Conservation (phyloP, 257 asterid species). For the Lycium barbarum region DNA sequence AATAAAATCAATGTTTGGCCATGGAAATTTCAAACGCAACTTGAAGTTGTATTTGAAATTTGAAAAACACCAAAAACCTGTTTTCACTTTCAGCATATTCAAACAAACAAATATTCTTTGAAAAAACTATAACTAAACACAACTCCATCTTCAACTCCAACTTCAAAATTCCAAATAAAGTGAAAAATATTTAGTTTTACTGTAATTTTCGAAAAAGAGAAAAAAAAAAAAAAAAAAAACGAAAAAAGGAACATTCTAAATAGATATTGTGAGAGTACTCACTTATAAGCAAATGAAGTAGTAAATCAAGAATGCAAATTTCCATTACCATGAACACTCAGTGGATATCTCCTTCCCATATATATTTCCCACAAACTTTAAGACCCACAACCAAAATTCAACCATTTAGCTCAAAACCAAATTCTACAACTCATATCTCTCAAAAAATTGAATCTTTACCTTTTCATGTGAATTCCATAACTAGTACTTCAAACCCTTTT, state of each 20-base stretch:
- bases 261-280: neutral
- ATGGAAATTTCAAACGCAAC: no score
- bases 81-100: no score
- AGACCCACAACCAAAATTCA: constrained; percentile 23
- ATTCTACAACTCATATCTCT: constrained; percentile 14
- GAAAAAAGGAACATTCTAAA: neutral
- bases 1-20: no score
- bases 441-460: constrained; percentile 50
- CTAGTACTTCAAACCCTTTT: constrained; percentile 89
- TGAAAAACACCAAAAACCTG: no score
- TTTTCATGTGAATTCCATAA: constrained; percentile 58
- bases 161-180: no score
- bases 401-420: constrained; percentile 29
- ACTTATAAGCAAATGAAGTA: neutral
- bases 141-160: no score
- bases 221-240: neutral
- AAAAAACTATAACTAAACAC: no score
- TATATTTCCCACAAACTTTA: constrained; percentile 31
- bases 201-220: no score
- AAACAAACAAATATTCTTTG: no score
- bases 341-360: constrained; percentile 33
- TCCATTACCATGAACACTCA: constrained; percentile 35
- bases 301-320: constrained; percentile 47
- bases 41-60: no score
- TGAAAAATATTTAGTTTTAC: no score